Base-by-base conservation (phyloP, 352 stramenopile genomes). In the Stramenopiles sp. region DNA sequence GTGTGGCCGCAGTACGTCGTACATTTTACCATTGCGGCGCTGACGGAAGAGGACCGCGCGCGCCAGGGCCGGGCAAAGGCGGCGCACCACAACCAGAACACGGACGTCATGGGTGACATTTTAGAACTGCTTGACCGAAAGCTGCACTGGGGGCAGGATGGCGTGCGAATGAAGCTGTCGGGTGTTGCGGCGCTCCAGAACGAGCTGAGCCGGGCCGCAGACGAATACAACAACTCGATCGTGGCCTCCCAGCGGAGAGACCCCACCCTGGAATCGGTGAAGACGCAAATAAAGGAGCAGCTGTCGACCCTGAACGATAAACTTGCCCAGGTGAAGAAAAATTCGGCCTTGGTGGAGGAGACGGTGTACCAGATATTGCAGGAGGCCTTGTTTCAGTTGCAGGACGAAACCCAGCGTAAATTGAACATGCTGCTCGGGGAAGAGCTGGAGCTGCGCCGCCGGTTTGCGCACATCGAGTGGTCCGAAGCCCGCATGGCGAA, bases 1-100 rank as follows among this genome's bases (percentile, higher is more conserved):
- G 77, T 53, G 0, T 76, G 78, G 0, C 77, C 77, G 18, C 49
- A 77, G 77, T 79, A 79, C 71, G 36, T 79, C 3, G 77, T 79
- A 74, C 77, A 79, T 34, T 79, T 79, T 49, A 69, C 75, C 37
- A 77, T 79, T 37, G 63, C 33, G 34, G 34, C 74, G 2, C n/a
- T n/a, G n/a, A n/a, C n/a, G n/a, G n/a, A n/a, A n/a, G n/a, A n/a
- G n/a, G n/a, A n/a, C n/a, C n/a, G n/a, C n/a, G n/a, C n/a, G n/a
- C n/a, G n/a, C n/a, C n/a, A n/a, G n/a, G n/a, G n/a, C n/a, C n/a
- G n/a, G n/a, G n/a, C n/a, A n/a, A n/a, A n/a, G n/a, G n/a, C n/a
- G n/a, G n/a, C n/a, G n/a, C n/a, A n/a, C n/a, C n/a, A n/a, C n/a
- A n/a, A n/a, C n/a, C n/a, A n/a, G n/a, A n/a, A n/a, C n/a, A n/a